Conservation (phyloP, 2,329 filamentous ascomycete genomes). For the Diaporthe sp. region DNA sequence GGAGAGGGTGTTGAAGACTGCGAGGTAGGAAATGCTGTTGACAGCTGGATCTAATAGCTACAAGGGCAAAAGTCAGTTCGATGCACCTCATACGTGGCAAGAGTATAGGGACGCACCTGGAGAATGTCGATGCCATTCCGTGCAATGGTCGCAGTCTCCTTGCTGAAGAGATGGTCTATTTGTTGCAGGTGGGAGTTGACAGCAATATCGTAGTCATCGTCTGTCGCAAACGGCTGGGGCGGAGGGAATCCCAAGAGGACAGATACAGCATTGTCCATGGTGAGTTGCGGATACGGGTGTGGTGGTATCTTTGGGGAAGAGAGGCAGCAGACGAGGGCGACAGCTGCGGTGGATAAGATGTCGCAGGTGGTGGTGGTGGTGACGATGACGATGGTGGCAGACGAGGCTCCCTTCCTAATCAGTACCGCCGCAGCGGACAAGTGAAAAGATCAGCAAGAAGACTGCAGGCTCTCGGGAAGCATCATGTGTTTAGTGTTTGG, state of each 20-base stretch:
- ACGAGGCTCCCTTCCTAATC: constrained; percentile 15
- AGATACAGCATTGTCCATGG: constrained; percentile 55
- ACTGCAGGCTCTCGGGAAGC: neutral
- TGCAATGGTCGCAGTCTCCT: constrained; percentile 50
- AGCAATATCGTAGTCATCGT: constrained; percentile 57
- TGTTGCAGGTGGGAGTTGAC: constrained; percentile 54
- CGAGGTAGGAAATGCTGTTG: constrained; percentile 66
- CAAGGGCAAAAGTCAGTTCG: neutral
- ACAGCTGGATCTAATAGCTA: constrained; percentile 62
- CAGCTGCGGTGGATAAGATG: neutral
- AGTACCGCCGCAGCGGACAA: constrained; percentile 29
- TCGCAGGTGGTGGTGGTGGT: neutral
- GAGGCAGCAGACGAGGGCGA: neutral
- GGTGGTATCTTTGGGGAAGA: neutral
- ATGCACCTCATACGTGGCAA: neutral
- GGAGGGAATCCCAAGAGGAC: constrained; percentile 60
- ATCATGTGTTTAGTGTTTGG: neutral
- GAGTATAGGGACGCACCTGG: constrained; percentile 50
- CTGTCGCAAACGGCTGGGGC: constrained; percentile 44
- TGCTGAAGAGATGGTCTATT: constrained; percentile 55
- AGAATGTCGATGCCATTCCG: constrained; percentile 56
- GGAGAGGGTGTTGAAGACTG: constrained; percentile 59
- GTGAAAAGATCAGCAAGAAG: neutral
- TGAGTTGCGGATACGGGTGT: neutral
- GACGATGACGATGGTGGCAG: neutral